These are phyloP conservation scores for Porcisia deanei DNA, from an alignment of 208 protist genomes.

Conservation along the genomic window DNA sequence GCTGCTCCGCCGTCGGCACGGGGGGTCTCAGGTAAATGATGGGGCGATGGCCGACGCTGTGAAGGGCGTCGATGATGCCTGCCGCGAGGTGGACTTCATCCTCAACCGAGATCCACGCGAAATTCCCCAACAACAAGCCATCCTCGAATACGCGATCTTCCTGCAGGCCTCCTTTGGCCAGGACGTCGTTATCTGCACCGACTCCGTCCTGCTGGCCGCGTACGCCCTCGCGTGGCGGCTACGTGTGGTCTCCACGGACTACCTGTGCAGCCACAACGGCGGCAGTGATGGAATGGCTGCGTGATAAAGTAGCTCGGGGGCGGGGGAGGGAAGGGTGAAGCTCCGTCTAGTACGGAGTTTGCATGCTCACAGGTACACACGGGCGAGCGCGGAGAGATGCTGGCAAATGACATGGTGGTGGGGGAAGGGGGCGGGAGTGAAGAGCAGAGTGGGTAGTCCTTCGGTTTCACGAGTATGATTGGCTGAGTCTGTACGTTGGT, in stretches of 20 bases:
- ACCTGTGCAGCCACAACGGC: slow-evolving; percentile 6
- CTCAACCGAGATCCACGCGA: slow-evolving; percentile 53
- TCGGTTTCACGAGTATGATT: background rate
- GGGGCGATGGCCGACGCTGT: background rate
- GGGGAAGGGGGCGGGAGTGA: no score
- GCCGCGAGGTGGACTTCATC: slow-evolving; percentile 37
- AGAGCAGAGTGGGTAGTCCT: background rate
- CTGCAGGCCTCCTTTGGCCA: slow-evolving; percentile 34
- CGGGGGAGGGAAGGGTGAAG: background rate
- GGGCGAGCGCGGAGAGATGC: background rate
- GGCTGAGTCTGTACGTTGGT: background rate
- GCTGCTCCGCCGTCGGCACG: slow-evolving; percentile 19
- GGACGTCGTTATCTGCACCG: slow-evolving; percentile 64
- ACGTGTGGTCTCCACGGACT: slow-evolving; percentile 48
- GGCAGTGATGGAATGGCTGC: background rate
- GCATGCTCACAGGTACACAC: background rate
- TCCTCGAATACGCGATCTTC: slow-evolving; percentile 54
- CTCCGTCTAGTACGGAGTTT: background rate
- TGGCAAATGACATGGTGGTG: background rate
- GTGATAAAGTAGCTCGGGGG: background rate
- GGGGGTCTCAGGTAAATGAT: background rate
- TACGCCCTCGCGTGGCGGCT: slow-evolving; percentile 65
- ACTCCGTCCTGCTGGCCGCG: slow-evolving; percentile 67
- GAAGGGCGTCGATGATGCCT: background rate
- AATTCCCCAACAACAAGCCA: slow-evolving; percentile 35